Base-by-base conservation (phyloP, 177 flowering plant genomes). In the Tripterygium wilfordii region DNA sequence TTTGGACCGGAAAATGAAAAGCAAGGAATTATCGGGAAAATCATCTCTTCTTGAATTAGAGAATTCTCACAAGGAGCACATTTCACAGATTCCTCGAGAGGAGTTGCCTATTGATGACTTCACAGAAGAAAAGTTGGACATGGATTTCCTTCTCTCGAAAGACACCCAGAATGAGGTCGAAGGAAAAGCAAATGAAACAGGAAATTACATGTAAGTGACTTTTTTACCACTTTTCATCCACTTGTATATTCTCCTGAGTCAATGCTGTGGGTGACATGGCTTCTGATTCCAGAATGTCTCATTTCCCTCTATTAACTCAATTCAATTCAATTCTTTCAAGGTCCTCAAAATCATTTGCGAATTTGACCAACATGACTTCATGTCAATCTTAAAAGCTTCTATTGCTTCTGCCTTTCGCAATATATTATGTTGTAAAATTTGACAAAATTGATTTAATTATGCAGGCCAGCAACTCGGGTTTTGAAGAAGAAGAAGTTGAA, bases 401-500 rank as follows among this genome's bases (percentile, higher is more conserved):
- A n/a, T n/a, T n/a, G n/a, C n/a, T n/a, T n/a, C n/a, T n/a, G n/a
- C n/a, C n/a, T n/a, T n/a, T n/a, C n/a, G n/a, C n/a, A n/a, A n/a
- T n/a, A n/a, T n/a, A n/a, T n/a, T n/a, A n/a, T n/a, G n/a, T n/a
- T n/a, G n/a, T n/a, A n/a, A 40, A 63, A 58, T 54, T 22, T 25
- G 19, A 22, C 51, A 89, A 79, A 79, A 15, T 81, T 54, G 20
- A 16, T n/a, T 30, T 48, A 17, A 24, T 15, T 45, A 31, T 29
- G 29, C 26, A 88, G 95, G 61, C 74, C 68, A 10, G 67, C 64
- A 17, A 80, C 88, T 8, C 66, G 88, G 56, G 64, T 80, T 43
- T 48, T 49, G 45, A 89, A 86, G 78, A 88, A 82, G 63, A 92
- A 84, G 78, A 86, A 82, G 76, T 67, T 89, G 48, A 92, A 92